Evolutionary conservation across 208 protist species (phyloP).

Genomic region (Leptomonas seymouri): DNA sequence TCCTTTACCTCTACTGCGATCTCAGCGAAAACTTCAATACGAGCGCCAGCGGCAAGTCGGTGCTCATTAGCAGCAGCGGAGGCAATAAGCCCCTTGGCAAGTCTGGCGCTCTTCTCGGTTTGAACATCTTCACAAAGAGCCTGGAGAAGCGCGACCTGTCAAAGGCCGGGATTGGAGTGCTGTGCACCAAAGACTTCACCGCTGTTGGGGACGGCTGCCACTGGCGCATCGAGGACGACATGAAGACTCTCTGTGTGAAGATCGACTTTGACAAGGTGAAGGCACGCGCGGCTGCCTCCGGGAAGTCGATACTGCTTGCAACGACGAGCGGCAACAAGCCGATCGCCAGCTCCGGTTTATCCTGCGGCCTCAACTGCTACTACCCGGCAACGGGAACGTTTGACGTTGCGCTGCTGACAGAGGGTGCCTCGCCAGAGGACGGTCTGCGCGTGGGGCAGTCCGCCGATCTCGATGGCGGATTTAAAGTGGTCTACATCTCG

Average conservation of each 20-base stretch:
- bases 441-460: constrained; percentile 35
- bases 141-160: constrained; percentile 44
- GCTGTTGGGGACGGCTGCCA: constrained; percentile 49
- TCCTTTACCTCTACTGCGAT: constrained; percentile 66
- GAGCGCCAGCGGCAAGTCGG: constrained; percentile 68
- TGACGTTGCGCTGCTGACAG: constrained; percentile 35
- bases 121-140: constrained; percentile 81
- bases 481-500: constrained; percentile 36
- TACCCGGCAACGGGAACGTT: constrained; percentile 36
- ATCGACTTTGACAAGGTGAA: constrained; percentile 59
- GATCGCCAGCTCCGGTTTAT: constrained; percentile 66
- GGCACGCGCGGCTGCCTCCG: constrained; percentile 47
- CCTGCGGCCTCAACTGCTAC: constrained; percentile 80
- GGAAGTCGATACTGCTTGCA: constrained; percentile 75
- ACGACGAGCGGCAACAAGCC: constrained; percentile 69
- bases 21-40: constrained; percentile 59
- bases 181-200: constrained; percentile 38
- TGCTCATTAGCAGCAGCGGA: constrained; percentile 68
- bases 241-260: constrained; percentile 55
- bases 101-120: constrained; percentile 67
- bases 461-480: constrained; percentile 36
- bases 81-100: constrained; percentile 82
- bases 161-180: constrained; percentile 20
- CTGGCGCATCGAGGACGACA: constrained; percentile 61
- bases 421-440: constrained; percentile 6